Evolutionary conservation across 2,329 filamentous ascomycete species (phyloP), one percentile per base, ranked within the genome.

Genomic region (Aspergillus clavatus): DNA sequence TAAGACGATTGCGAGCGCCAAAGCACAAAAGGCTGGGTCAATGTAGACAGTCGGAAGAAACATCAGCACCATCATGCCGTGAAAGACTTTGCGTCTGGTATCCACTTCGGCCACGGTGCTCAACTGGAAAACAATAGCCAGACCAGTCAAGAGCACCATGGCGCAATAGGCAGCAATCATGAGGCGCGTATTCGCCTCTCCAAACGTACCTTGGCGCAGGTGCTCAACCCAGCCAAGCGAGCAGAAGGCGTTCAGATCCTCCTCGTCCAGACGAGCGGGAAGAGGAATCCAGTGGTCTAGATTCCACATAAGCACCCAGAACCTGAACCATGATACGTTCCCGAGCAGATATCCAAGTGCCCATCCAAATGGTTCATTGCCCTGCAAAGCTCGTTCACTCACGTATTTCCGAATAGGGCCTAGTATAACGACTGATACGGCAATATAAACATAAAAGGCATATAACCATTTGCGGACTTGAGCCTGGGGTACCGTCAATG

Each of bases 21-120:
- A 74, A 1, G 86, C 81, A 40, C 84, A 83, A 66, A 88, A 97
- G 31, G 84, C 77, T 1, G 93, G 91, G 65, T 98, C 93, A 52
- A 97, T 72, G 62, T 83, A 96, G 2, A 85, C 87, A 1, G 87
- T 82, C 0, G 93, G 90, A 2, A 97, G 76, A 45, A 98, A 84
- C 88, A 98, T 96, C 45, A 83, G 82, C 6, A 97, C 91, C 86
- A 97, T 97, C 78, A 91, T 95, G 56, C 94, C 94, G 67, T 98
- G 93, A 66, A 98, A 98, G 19, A 97, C 87, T 68, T 98, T 98
- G 40, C 93, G 83, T 40, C 93, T 81, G 1, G 93, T 98, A 69
- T 98, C 93, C 38, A 98, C 91, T 68, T 96, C 90, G 54, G 87
- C 90, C 40, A 87, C 74, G 3, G 82, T 74, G 31, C 85, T 87